phyloP scores from a whole-genome alignment of 495 filamentous ascomycete species.

The Lasiosphaeris hirsuta region DNA sequence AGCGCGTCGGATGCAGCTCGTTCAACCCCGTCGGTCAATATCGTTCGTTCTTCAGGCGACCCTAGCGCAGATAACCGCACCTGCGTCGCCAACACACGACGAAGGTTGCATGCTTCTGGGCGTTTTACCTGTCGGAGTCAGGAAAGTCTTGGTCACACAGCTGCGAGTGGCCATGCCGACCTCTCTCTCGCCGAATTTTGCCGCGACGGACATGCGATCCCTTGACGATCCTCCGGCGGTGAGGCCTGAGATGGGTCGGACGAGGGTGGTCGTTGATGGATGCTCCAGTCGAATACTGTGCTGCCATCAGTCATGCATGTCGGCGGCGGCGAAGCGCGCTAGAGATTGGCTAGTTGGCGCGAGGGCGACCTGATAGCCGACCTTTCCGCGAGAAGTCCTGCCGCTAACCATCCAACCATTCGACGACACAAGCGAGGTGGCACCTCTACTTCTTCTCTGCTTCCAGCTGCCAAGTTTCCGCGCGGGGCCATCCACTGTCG shows the following conservation, averaged over 20 bases:
- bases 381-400: neutral
- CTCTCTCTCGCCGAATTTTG: too few species aligned
- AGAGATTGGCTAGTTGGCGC: slow-evolving; percentile 18
- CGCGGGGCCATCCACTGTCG: too few species aligned
- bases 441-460: neutral
- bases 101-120: too few species aligned
- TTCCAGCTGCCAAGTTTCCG: neutral
- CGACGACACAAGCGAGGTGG: slow-evolving; percentile 6
- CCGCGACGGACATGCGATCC: too few species aligned
- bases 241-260: neutral
- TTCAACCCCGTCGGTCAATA: too few species aligned
- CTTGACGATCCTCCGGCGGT: slow-evolving; percentile 6
- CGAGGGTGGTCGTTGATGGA: neutral
- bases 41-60: slow-evolving; percentile 1
- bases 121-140: too few species aligned
- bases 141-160: too few species aligned
- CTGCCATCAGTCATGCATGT: too few species aligned
- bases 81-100: neutral
- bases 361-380: slow-evolving; percentile 8
- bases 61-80: slow-evolving; percentile 10
- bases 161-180: too few species aligned
- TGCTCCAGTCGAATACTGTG: too few species aligned
- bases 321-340: slow-evolving; percentile 10
- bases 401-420: neutral
- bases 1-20: slow-evolving; percentile 25